Conservation (phyloP, 441 rosid genomes). For the Brassica hybrid region DNA sequence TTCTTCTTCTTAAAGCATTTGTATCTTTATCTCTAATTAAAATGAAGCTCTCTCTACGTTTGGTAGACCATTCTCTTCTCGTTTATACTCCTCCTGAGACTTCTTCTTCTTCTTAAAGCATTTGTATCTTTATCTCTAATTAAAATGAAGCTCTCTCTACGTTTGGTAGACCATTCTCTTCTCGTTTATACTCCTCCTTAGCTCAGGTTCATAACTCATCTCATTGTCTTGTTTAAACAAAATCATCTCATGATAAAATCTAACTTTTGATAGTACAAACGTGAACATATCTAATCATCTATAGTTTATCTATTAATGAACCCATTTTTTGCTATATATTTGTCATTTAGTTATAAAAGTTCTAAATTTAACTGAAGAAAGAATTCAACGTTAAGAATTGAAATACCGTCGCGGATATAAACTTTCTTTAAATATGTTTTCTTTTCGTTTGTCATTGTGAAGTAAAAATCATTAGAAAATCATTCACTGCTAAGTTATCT, state of each 20-base stretch:
- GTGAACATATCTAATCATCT: neutral
- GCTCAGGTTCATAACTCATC: conserved; percentile 33
- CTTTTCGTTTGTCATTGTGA: neutral
- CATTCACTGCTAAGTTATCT: neutral
- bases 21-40: neutral
- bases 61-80: conserved; percentile 32
- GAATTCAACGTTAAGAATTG: neutral
- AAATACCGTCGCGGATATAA: neutral
- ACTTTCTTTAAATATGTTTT: neutral
- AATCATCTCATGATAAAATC: neutral
- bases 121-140: neutral
- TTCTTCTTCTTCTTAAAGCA: neutral
- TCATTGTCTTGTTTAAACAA: neutral
- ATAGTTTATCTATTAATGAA: neutral
- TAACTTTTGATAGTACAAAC: neutral
- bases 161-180: conserved; percentile 35
- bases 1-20: neutral
- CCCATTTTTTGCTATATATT: neutral
- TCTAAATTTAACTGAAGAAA: neutral
- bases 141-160: conserved; percentile 36
- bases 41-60: conserved; percentile 39
- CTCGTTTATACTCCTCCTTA: conserved; percentile 36
- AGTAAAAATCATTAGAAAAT: neutral
- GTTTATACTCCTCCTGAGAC: conserved; percentile 35
- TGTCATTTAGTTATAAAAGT: neutral